Base-by-base conservation (phyloP, 495 filamentous ascomycete genomes). In the Parmelia sp. region DNA sequence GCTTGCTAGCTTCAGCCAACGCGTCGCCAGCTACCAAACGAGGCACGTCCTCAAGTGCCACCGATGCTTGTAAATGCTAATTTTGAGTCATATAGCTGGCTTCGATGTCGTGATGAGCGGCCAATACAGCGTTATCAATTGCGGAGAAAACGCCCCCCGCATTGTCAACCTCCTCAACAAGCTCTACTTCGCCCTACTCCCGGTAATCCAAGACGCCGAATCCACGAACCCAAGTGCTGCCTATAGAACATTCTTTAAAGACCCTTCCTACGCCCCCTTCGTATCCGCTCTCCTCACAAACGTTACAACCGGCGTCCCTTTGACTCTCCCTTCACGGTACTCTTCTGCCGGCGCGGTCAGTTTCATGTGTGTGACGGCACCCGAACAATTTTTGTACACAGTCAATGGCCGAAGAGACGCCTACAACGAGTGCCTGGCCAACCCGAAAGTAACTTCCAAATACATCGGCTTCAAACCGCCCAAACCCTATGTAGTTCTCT, bases 201-300 rank as follows among this genome's bases (percentile, higher is more conserved):
- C 57, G 3, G 57, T 59, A 5, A 59, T 59, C 21, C 4, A 59
- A 59, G 57, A 59, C 39, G 33, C 35, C 35, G 2, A 31, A 29
- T 25, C n/a, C 57, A 2, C n/a, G 23, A 8, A 25, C 21, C 12
- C 35, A 5, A 59, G 57, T 23, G 21, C 57, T 17, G 57, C 57
- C 39, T 59, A 59, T 17, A 19, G 15, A 0, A 17, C 57, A 17
- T 59, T 59, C 57, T 59, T 59, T n/a, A 59, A 59, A 42, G n/a
- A 59, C 35, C n/a, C 39, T 15, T 47, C 63, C 62, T 58, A 65
- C 29, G 33, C 51, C 51, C 29, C 51, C 15, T 55, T 55, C 29
- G 17, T 55, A n/a, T 55, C 51, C 27, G 17, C 51, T 7, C 51
- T 55, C 27, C 21, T 55, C 51, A 7, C 4, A 19, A 55, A 55